Evolutionary conservation across 176 grass and related monocot species (phyloP).

Genomic region (Lolium perenne): DNA sequence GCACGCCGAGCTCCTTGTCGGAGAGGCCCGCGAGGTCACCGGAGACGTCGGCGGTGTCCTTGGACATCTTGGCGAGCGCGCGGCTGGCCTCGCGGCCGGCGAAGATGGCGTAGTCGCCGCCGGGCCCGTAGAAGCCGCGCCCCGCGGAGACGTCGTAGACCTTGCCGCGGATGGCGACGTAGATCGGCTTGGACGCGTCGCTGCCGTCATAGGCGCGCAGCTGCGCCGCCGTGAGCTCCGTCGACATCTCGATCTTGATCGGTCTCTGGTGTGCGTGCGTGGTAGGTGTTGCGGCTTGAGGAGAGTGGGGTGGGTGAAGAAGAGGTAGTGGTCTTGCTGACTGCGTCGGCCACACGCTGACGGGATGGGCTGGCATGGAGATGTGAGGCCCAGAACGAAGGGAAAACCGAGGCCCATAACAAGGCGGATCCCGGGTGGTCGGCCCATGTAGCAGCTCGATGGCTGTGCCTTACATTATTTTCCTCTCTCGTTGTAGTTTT

Average conservation of each 20-base stretch:
- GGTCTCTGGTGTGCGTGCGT: background rate
- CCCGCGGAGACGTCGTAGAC: constrained; percentile 90
- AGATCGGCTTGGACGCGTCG: constrained; percentile 86
- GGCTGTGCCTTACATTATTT: too few relatives aligned
- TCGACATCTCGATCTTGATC: constrained; percentile 37
- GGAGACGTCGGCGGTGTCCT: constrained; percentile 65
- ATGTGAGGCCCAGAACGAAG: too few relatives aligned
- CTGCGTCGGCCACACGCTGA: constrained; percentile 4
- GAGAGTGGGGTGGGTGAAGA: background rate
- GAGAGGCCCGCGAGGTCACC: constrained; percentile 73
- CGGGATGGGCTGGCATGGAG: too few relatives aligned
- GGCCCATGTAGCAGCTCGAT: too few relatives aligned
- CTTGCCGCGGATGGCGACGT: constrained; percentile 78
- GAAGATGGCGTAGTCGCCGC: constrained; percentile 86
- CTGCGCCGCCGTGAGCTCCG: constrained; percentile 88
- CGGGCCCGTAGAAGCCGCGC: constrained; percentile 87
- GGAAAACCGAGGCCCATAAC: too few relatives aligned
- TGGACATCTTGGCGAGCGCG: constrained; percentile 95
- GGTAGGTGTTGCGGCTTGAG: background rate
- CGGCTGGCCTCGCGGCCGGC: constrained; percentile 86
- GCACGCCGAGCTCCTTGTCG: constrained; percentile 83
- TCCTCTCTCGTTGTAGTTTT: too few relatives aligned
- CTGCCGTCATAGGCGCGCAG: constrained; percentile 77
- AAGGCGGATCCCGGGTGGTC: too few relatives aligned
- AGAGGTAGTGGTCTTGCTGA: background rate